Evolutionary conservation across 2,329 filamentous ascomycete species (phyloP).

Genomic region (Aurifilum marmelostoma): DNA sequence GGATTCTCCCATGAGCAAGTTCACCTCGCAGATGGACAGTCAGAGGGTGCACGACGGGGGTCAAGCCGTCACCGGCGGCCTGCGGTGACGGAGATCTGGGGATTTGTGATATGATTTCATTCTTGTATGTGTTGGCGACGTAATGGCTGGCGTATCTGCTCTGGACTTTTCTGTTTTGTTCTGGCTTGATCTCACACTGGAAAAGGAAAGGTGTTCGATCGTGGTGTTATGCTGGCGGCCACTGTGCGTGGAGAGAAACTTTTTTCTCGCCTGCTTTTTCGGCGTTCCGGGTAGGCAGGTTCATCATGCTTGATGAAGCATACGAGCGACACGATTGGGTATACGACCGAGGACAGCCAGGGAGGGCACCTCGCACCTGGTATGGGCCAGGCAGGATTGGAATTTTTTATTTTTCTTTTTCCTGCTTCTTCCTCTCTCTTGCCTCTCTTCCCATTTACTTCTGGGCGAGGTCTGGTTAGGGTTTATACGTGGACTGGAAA

Average conservation of each 20-base stretch:
- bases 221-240: neutral
- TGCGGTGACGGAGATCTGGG: conserved; percentile 18
- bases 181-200: neutral
- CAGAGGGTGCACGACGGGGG: conserved; percentile 19
- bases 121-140: neutral
- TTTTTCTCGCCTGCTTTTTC: conserved; percentile 9
- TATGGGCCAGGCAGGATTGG: conserved; percentile 1
- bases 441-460: neutral
- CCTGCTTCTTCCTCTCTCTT: neutral
- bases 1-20: conserved; percentile 65
- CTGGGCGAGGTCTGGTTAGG: conserved; percentile 10
- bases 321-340: conserved; percentile 19
- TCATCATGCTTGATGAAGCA: conserved; percentile 8
- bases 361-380: neutral
- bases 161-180: neutral
- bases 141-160: neutral
- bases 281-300: conserved; percentile 9
- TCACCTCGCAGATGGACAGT: conserved; percentile 41
- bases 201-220: neutral
- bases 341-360: conserved; percentile 7
- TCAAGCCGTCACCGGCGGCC: conserved; percentile 17
- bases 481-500: conserved; percentile 12
- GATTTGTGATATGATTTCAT: conserved; percentile 4
- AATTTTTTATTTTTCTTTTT: too few species aligned
- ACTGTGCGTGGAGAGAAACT: neutral